Percentiles rank a stretch among this genome's conserved stretches.
Conservation (phyloP, 2,329 filamentous ascomycete genomes). For the Achaetomium macrosporum region DNA sequence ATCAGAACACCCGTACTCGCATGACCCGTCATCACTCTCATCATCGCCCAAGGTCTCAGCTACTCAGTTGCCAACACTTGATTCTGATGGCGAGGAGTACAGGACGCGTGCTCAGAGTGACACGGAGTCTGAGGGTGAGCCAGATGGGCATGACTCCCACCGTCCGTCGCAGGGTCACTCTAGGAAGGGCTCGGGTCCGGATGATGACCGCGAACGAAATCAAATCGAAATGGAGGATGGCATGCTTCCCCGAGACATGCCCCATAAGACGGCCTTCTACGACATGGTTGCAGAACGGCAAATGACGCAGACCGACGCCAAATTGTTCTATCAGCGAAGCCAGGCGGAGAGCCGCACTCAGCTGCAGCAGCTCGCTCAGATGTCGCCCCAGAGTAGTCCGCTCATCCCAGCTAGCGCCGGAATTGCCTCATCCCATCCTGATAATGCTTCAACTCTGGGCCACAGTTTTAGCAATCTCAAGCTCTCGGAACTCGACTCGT, state of each 20-base stretch:
- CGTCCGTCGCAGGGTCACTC: background rate
- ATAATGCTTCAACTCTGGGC: slow-evolving; percentile 12
- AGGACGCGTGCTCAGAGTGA: slow-evolving; percentile 29
- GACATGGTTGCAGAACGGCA: slow-evolving; percentile 91
- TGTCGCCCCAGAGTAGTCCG: slow-evolving; percentile 44
- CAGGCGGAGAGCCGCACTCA: slow-evolving; percentile 51
- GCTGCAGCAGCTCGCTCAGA: slow-evolving; percentile 36
- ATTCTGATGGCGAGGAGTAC: slow-evolving; percentile 35
- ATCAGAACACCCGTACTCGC: slow-evolving; percentile 24
- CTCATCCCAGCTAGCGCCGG: slow-evolving; percentile 28
- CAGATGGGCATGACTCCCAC: slow-evolving; percentile 6
- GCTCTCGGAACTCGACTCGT: slow-evolving; percentile 15
- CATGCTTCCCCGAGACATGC: slow-evolving; percentile 56
- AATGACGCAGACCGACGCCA: slow-evolving; percentile 89
- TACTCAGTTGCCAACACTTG: slow-evolving; percentile 29
- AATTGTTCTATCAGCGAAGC: slow-evolving; percentile 90
- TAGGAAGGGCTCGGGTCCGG: background rate
- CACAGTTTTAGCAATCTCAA: slow-evolving; percentile 10
- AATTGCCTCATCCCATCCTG: slow-evolving; percentile 11
- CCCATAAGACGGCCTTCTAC: slow-evolving; percentile 77
- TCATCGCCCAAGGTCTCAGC: slow-evolving; percentile 31
- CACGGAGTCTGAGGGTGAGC: slow-evolving; percentile 31
- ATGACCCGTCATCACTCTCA: slow-evolving; percentile 30
- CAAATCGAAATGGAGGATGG: slow-evolving; percentile 41
- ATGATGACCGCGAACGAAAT: slow-evolving; percentile 10